Base-by-base conservation (phyloP, 331 rosid species). In the Saraca asoca region DNA sequence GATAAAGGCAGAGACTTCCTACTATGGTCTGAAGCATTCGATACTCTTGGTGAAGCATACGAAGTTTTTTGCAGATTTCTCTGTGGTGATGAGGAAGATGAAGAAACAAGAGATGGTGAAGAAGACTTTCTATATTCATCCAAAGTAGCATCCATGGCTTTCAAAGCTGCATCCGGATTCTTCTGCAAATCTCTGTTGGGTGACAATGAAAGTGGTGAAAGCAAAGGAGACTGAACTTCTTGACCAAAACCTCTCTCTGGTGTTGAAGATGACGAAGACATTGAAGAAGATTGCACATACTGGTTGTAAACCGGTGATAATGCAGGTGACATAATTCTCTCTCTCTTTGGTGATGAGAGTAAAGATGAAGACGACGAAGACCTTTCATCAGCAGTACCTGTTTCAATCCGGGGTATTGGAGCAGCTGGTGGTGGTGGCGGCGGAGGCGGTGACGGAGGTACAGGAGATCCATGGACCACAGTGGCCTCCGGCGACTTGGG, bases 401-500 rank as follows among this genome's bases (percentile, higher is more conserved):
- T 41, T 66, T 37, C 61, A 57, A 2, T 56, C 37, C 33, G 66
- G 1, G 19, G 39, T 34, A 29, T 18, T 4, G 58, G 57, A 14
- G 66, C 34, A n/a, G n/a, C n/a, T n/a, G n/a, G n/a, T 2, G 29
- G 52, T 24, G 43, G 29, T n/a, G 9, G 38, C 2, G 37, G 19
- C 9, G 15, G 63, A 0, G 41, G 18, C 0, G 5, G 17, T 9
- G 24, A 13, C 11, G 19, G 34, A 1, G 68, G 29, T 2, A 19
- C 20, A 5, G 37, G 33, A 14, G 50, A 53, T 46, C 29, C 62
- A 7, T 42, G 75, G 13, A 83, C 61, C 2, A 78, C 39, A 0
- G 73, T 46, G 2, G 79, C 76, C 63, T 85, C 98, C 13, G 94
- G 94, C n/a, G 96, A 90, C 69, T 85, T 80, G 0, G 78, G 68